Percentiles rank a stretch among this genome's conserved stretches.
phyloP scores from a whole-genome alignment of 805 yeast species.

The Kregervanrija pseudodelftensis region DNA sequence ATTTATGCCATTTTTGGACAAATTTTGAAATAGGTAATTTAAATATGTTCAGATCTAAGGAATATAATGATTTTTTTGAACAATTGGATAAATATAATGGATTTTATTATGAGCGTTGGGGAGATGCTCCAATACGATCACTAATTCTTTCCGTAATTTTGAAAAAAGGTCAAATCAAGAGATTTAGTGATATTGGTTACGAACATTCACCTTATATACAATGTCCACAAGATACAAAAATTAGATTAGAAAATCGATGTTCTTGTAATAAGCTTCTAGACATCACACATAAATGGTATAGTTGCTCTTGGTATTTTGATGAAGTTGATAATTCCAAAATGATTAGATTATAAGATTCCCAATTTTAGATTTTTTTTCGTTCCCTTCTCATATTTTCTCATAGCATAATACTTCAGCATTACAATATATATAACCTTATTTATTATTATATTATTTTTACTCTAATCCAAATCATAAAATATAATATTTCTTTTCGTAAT shows the following conservation, averaged over 20 bases:
- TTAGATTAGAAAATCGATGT: conserved; percentile 52
- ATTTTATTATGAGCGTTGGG: conserved; percentile 87
- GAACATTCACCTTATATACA: conserved; percentile 70
- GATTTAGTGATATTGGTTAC: conserved; percentile 76
- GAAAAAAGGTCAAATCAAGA: conserved; percentile 63
- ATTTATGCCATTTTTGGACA: conserved; percentile 84
- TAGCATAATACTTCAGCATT: neutral
- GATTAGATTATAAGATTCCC: too few species aligned
- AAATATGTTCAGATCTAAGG: conserved; percentile 63
- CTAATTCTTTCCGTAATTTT: conserved; percentile 59
- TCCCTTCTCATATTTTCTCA: neutral
- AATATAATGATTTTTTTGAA: conserved; percentile 60
- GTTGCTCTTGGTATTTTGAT: conserved; percentile 30
- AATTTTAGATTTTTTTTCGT: neutral
- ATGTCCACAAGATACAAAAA: conserved; percentile 64
- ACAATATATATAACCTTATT: neutral
- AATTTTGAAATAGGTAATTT: conserved; percentile 77
- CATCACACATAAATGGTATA: conserved; percentile 48
- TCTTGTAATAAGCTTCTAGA: conserved; percentile 63
- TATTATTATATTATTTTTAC: neutral
- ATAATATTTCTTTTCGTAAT: conserved; percentile 34
- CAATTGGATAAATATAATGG: conserved; percentile 73
- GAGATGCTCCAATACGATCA: conserved; percentile 81
- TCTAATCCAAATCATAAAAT: conserved; percentile 10
- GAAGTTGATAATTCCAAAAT: too few species aligned